Evolutionary conservation across 805 yeast species (phyloP), one percentile per base, ranked within the genome.

Genomic region (Lipomyces starkeyi): DNA sequence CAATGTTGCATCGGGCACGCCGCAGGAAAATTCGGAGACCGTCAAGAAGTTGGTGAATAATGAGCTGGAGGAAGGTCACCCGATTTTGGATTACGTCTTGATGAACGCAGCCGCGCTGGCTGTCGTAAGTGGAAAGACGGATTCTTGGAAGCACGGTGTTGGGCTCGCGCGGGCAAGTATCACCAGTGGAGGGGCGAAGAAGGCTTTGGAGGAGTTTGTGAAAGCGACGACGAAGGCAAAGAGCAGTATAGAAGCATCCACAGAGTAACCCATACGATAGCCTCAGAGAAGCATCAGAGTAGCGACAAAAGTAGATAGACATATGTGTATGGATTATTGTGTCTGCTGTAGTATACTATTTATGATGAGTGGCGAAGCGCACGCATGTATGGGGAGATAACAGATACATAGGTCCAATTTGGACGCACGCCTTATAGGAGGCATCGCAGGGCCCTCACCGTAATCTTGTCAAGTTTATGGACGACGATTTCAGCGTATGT

Each of bases 71-170:
- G 76, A 76, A 40, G 66, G 71, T 5, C 75, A 82, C 62, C 91
- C 98, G 2, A 79, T 93, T 17, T 87, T 88, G 62, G 97, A 95
- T 79, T 95, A 93, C 79, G 95, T 95, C n/a, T 78, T 94, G 66
- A 79, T 95, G 84, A 95, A 95, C 78, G 84, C 96, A 25, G 93
- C 93, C 2, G 97, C 97, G 0, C 80, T 95, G 66, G 93, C 94
- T 0, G 91, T 90, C 37, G 86, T 93, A 29, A 84, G 89, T 13
- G 97, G 96, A 1, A 76, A 82, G 7, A 88, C 92, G 2, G 77
- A 77, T 29, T 37, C 68, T 34, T 95, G 97, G 95, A 85, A 82
- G 66, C 83, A 86, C 8, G 99, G 98, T 35, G 94, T 91, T 3
- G 81, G 79, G 63, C 74, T 87, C 27, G 98, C 98, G 0, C 84